Evolutionary conservation across 2,329 filamentous ascomycete genomes (phyloP).

Genomic region (Furcasterigmium furcatum): DNA sequence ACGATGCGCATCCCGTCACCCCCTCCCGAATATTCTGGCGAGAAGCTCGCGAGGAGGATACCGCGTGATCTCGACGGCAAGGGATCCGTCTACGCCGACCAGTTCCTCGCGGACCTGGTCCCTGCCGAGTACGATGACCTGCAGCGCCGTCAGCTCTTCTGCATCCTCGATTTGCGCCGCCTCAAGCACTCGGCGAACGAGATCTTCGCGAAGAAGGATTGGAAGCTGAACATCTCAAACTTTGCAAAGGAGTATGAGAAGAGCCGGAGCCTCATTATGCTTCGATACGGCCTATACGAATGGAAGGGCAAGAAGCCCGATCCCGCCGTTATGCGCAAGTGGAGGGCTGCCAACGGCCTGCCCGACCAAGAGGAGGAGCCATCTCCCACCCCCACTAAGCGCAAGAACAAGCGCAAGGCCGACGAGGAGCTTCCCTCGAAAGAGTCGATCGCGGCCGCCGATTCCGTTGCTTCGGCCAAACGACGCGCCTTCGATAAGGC

Average conservation of each 20-base stretch:
- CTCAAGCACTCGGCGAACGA: conserved; percentile 61
- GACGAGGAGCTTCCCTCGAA: conserved; percentile 44
- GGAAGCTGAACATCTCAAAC: conserved; percentile 60
- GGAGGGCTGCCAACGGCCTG: conserved; percentile 54
- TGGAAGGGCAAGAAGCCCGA: conserved; percentile 59
- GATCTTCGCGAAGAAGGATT: conserved; percentile 58
- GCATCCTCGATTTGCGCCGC: conserved; percentile 58
- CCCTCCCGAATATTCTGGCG: conserved; percentile 52
- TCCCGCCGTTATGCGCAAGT: conserved; percentile 53
- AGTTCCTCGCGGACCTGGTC: conserved; percentile 55
- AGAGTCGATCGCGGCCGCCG: conserved; percentile 24
- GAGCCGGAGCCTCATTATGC: conserved; percentile 57
- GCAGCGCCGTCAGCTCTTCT: conserved; percentile 60
- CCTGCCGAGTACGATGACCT: conserved; percentile 55
- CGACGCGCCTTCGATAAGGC: conserved; percentile 41
- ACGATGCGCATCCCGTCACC: conserved; percentile 57
- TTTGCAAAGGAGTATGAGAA: conserved; percentile 65
- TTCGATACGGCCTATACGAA: conserved; percentile 60
- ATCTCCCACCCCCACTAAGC: conserved; percentile 37
- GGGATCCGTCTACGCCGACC: conserved; percentile 57
- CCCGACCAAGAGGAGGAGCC: conserved; percentile 41
- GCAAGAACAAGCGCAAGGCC: conserved; percentile 61
- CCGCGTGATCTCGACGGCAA: conserved; percentile 48
- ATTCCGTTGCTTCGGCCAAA: conserved; percentile 41
- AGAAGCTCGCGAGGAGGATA: conserved; percentile 49